phyloP scores from a whole-genome alignment of 2,329 filamentous ascomycete genomes.

The Aspergillus novofumigatus region DNA sequence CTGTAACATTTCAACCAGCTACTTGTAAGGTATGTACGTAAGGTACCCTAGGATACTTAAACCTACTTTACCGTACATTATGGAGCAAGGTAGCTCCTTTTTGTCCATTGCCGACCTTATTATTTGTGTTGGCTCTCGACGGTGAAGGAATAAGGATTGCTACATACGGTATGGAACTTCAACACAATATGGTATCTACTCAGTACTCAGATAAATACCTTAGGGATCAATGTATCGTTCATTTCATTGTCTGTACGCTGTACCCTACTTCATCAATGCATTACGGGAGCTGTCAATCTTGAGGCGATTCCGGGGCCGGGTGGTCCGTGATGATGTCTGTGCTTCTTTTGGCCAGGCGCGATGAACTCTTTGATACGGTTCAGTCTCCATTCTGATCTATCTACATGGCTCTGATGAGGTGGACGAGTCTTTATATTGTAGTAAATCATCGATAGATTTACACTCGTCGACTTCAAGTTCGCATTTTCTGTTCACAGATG shows the following conservation, averaged over 20 bases:
- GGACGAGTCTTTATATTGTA: neutral
- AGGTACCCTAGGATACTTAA: no score
- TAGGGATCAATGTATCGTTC: neutral
- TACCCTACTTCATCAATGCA: neutral
- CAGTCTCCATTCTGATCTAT: neutral
- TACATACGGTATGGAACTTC: neutral
- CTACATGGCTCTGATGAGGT: neutral
- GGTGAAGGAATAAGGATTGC: no score
- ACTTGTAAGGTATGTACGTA: no score
- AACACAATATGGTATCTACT: no score
- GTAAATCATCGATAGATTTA: neutral
- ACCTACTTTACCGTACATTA: no score
- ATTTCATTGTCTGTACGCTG: neutral
- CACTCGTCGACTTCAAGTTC: no score
- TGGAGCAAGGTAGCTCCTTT: no score
- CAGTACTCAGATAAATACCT: no score
- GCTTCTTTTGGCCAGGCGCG: slow-evolving; percentile 1
- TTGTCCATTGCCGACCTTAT: no score
- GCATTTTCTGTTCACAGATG: neutral
- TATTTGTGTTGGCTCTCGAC: no score
- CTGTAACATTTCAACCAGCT: neutral
- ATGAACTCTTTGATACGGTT: neutral
- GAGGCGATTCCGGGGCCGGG: neutral
- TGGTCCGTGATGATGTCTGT: slow-evolving; percentile 13
- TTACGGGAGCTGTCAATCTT: neutral